A percentile compares a stretch with the other conserved stretches of the same genome.
Evolutionary conservation across 805 yeast species (phyloP).

Genomic region (Wickerhamiella cacticola): DNA sequence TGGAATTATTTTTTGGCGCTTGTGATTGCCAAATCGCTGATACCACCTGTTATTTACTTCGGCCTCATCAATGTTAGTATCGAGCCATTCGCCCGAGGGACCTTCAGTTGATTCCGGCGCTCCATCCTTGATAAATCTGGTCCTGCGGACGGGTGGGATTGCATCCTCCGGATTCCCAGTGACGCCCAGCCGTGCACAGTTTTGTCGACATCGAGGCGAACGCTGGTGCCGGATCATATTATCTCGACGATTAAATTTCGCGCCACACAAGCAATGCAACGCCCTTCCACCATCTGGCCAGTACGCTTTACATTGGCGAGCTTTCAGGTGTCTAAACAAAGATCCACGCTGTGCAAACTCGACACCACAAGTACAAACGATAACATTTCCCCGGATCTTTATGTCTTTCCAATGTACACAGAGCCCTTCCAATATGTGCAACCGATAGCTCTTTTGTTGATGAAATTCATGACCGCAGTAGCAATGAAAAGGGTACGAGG

Average conservation of each 20-base stretch:
- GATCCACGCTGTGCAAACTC: conserved; percentile 8
- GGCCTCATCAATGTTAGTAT: neutral
- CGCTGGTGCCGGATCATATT: conserved; percentile 4
- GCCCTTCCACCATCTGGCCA: conserved; percentile 7
- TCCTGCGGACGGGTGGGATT: neutral
- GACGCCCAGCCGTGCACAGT: conserved; percentile 4
- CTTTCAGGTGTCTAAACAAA: conserved; percentile 1
- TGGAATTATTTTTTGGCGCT: neutral
- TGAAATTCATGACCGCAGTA: conserved; percentile 9
- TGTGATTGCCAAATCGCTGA: neutral
- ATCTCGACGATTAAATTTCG: conserved; percentile 2
- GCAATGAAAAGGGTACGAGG: conserved; percentile 7
- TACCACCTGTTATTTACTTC: conserved; percentile 3
- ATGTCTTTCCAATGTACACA: conserved; percentile 2
- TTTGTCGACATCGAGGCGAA: conserved; percentile 1
- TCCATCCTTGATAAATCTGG: neutral
- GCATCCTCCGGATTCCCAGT: neutral
- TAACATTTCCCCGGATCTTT: neutral
- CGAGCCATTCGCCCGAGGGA: neutral
- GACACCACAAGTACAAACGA: conserved; percentile 1
- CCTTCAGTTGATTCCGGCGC: neutral
- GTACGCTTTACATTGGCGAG: neutral
- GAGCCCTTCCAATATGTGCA: neutral
- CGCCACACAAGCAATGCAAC: conserved; percentile 1
- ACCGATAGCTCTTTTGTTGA: neutral